Conservation (phyloP, 139 green algal species). For the Gonium pectorale region DNA sequence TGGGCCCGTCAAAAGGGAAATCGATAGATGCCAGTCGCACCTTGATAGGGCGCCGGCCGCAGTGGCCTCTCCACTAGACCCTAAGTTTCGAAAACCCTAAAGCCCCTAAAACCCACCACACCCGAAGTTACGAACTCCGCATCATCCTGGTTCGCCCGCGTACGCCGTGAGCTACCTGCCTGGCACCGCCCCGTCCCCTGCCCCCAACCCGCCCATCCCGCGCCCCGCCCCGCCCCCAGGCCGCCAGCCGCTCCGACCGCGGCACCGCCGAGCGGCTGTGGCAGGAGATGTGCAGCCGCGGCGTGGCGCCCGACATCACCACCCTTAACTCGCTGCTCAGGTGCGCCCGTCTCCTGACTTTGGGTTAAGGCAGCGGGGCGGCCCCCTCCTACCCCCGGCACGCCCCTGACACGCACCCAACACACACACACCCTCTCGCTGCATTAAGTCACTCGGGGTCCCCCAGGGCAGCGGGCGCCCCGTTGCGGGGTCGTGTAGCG, state of each 20-base stretch:
- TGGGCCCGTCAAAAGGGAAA: no score
- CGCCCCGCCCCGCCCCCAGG: background rate
- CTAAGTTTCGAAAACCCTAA: no score
- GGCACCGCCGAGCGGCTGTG: slow-evolving; percentile 13
- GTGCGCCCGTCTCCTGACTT: background rate
- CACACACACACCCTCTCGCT: no score
- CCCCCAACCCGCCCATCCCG: background rate
- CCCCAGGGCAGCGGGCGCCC: no score
- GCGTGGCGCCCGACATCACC: background rate
- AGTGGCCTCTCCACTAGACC: no score
- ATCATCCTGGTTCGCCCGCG: no score
- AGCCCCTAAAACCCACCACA: no score
- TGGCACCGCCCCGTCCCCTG: background rate
- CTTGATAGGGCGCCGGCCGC: no score
- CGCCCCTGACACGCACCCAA: no score
- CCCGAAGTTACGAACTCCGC: background rate
- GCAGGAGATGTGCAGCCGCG: slow-evolving; percentile 30
- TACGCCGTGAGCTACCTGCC: background rate
- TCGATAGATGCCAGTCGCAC: no score
- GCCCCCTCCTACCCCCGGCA: no score
- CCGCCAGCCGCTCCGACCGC: slow-evolving; percentile 3
- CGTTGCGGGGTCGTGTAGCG: background rate
- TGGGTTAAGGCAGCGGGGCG: background rate
- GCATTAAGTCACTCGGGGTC: no score
- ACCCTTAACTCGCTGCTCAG: slow-evolving; percentile 33